A percentile compares a stretch with the other conserved stretches of the same genome.
phyloP scores from a whole-genome alignment of 73 alveolate species.

The Paramecium biaurelia region DNA sequence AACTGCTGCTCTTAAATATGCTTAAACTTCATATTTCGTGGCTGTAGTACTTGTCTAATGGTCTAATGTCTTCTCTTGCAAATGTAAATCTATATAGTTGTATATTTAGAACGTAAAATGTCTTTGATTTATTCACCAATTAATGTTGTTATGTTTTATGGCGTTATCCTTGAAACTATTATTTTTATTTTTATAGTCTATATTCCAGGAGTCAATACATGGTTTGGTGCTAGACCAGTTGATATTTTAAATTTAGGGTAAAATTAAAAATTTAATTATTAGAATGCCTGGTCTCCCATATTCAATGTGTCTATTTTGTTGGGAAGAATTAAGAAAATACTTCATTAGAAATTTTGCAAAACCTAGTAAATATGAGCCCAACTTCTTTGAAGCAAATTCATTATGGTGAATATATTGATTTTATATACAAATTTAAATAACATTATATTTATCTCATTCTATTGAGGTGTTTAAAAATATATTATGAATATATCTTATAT shows the following conservation, averaged over 20 bases:
- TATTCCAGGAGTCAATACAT: slow-evolving; percentile 53
- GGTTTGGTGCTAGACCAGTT: slow-evolving; percentile 65
- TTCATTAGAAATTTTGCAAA: slow-evolving; percentile 27
- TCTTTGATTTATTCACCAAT: neutral
- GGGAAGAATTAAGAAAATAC: slow-evolving; percentile 59
- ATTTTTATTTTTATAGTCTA: slow-evolving; percentile 28
- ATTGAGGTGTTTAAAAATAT: too few species aligned
- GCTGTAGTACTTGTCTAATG: slow-evolving; percentile 29
- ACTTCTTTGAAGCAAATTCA: slow-evolving; percentile 43
- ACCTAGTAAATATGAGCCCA: slow-evolving; percentile 4
- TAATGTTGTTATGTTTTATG: slow-evolving; percentile 39
- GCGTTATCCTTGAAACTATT: slow-evolving; percentile 39
- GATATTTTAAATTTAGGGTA: slow-evolving; percentile 51
- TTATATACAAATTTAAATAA: neutral
- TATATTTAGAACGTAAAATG: slow-evolving; percentile 57
- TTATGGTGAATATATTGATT: neutral
- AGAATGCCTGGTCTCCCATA: slow-evolving; percentile 65
- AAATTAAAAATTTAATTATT: neutral
- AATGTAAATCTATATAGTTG: neutral
- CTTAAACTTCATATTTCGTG: slow-evolving; percentile 39
- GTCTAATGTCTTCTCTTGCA: slow-evolving; percentile 55
- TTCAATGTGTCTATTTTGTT: slow-evolving; percentile 53
- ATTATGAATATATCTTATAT: too few species aligned
- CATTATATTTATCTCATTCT: neutral
- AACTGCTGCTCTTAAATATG: slow-evolving; percentile 57